Evolutionary conservation across 495 filamentous ascomycete species (phyloP).

Genomic region (Chaetomium tenue): DNA sequence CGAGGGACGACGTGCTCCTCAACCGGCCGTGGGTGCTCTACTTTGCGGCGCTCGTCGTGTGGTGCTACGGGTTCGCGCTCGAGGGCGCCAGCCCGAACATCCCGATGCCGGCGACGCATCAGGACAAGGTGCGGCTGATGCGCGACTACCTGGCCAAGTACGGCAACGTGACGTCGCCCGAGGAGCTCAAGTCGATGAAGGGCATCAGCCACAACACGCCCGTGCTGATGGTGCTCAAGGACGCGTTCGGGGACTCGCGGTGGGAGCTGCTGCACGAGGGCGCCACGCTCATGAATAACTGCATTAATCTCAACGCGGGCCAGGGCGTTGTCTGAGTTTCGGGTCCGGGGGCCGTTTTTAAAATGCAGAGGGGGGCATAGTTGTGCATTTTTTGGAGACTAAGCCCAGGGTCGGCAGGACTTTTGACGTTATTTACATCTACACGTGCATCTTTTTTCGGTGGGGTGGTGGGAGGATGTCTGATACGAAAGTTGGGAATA

Average conservation of each 20-base stretch:
- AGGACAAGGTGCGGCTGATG: conserved; percentile 76
- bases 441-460: not conserved
- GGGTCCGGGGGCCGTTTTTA: not conserved
- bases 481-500: not conserved
- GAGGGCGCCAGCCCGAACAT: conserved; percentile 66
- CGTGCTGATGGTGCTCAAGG: conserved; percentile 75
- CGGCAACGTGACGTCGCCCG: conserved; percentile 72
- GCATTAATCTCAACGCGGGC: conserved; percentile 58
- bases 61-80: conserved; percentile 91
- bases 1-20: conserved; percentile 83
- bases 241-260: conserved; percentile 75
- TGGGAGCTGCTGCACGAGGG: conserved; percentile 94
- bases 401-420: not conserved
- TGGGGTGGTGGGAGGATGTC: not conserved
- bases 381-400: too few relatives aligned
- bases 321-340: conserved; percentile 10
- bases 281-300: conserved; percentile 73
- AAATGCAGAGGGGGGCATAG: too few relatives aligned
- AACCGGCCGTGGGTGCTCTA: conserved; percentile 98
- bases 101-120: conserved; percentile 52
- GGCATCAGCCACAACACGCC: conserved; percentile 82
- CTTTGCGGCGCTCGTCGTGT: conserved; percentile 86
- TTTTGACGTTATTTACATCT: not conserved
- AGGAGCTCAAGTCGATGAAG: conserved; percentile 71
- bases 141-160: conserved; percentile 69